Conservation (phyloP, 1,284 basidiomycete genomes). For the Rhizoctonia solani region DNA sequence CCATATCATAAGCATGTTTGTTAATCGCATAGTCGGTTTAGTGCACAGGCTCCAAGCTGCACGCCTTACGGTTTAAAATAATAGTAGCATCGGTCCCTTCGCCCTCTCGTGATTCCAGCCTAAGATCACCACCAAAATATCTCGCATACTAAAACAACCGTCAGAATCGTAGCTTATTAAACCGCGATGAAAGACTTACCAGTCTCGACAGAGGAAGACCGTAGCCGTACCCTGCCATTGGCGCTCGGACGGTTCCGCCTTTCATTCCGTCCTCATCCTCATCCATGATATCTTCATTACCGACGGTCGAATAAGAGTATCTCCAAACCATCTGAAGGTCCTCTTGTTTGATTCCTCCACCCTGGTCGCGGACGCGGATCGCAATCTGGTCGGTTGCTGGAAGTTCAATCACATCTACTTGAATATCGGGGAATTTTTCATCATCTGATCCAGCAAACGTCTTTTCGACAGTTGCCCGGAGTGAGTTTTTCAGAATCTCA, state of each 20-base stretch:
- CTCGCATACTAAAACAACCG: constrained; percentile 18
- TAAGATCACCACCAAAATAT: constrained; percentile 33
- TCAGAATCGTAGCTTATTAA: not conserved
- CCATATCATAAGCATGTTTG: no score
- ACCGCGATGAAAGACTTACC: not conserved
- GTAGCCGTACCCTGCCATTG: constrained; percentile 31
- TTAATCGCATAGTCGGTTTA: no score
- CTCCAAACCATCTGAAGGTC: constrained; percentile 28
- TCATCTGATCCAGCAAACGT: not conserved
- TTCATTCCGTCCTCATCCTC: constrained; percentile 32
- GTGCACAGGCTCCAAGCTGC: constrained; percentile 22
- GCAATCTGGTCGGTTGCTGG: constrained; percentile 24
- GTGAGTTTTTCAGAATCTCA: constrained; percentile 25
- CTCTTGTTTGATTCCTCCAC: constrained; percentile 21
- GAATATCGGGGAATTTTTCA: constrained; percentile 28
- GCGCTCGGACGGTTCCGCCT: constrained; percentile 24
- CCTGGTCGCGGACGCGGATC: constrained; percentile 19
- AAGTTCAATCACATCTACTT: constrained; percentile 24
- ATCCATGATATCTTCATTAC: constrained; percentile 14
- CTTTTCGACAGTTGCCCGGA: constrained; percentile 23
- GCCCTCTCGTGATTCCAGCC: constrained; percentile 23
- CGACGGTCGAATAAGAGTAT: constrained; percentile 30
- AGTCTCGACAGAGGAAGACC: constrained; percentile 31
- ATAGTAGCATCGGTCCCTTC: constrained; percentile 31
- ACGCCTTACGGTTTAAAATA: constrained; percentile 29